Conservation (phyloP, 192 early-diverging fungal genomes). For the Allomyces javanicus region DNA sequence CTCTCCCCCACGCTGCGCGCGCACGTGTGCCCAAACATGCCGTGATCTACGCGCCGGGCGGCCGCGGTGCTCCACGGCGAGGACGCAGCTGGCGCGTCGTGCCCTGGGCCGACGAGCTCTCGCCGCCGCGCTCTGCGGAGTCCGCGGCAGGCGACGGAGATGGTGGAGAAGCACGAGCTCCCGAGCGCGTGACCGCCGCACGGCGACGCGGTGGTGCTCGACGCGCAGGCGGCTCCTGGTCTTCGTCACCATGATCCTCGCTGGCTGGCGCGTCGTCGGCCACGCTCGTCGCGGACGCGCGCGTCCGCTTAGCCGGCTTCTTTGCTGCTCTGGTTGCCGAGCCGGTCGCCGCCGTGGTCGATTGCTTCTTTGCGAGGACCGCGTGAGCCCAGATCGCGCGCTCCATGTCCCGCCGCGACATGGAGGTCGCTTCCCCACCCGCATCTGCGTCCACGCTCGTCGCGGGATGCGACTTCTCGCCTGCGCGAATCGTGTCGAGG, state of each 20-base stretch:
- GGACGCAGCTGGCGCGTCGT: background rate
- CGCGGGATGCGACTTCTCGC: background rate
- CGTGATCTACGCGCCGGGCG: background rate
- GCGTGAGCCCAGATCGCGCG: background rate
- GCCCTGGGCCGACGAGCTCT: background rate
- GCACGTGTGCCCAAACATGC: no score
- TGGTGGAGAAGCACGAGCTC: no score
- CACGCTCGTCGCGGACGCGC: background rate
- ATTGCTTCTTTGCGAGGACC: background rate
- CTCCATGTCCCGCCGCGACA: background rate
- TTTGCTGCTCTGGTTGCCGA: background rate
- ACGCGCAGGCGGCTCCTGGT: background rate
- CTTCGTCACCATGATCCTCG: background rate
- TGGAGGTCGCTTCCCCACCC: background rate
- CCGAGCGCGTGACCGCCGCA: background rate
- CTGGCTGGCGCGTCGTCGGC: background rate
- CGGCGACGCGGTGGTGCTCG: background rate
- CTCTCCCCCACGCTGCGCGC: no score
- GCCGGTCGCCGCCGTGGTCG: no score
- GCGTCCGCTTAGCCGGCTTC: background rate
- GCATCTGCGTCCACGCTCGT: background rate
- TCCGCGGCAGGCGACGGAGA: no score
- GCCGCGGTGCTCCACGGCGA: background rate
- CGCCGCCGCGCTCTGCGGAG: no score
- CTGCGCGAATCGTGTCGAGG: no score